phyloP scores from a whole-genome alignment of 2,329 filamentous ascomycete genomes.

The Arthrocladium fulminans region DNA sequence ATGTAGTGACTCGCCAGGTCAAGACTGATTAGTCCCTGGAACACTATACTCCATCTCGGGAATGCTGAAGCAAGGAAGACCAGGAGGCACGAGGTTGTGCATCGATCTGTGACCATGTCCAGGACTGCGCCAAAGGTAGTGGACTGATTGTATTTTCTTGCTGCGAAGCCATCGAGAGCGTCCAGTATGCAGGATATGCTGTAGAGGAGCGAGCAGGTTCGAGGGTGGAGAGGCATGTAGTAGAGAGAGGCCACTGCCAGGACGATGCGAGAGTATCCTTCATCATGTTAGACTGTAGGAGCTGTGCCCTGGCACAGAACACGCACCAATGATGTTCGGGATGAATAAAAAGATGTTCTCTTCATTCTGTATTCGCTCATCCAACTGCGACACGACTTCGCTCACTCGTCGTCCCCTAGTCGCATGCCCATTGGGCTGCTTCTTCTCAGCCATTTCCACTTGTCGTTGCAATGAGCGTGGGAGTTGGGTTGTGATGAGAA shows the following conservation, averaged over 20 bases:
- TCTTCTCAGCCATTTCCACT: slow-evolving; percentile 9
- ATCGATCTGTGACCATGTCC: slow-evolving; percentile 98
- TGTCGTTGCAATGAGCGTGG: neutral
- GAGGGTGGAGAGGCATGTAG: slow-evolving; percentile 86
- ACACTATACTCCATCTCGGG: slow-evolving; percentile 85
- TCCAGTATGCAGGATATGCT: slow-evolving; percentile 91
- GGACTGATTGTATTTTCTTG: slow-evolving; percentile 75
- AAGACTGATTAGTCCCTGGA: slow-evolving; percentile 85
- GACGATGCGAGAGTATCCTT: slow-evolving; percentile 69
- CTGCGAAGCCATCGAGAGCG: slow-evolving; percentile 89
- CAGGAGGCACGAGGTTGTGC: slow-evolving; percentile 88
- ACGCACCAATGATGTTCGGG: slow-evolving; percentile 70
- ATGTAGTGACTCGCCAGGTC: slow-evolving; percentile 97
- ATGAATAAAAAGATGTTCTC: slow-evolving; percentile 79
- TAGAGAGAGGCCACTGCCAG: slow-evolving; percentile 86
- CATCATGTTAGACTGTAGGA: slow-evolving; percentile 3
- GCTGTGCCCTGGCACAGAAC: slow-evolving; percentile 2
- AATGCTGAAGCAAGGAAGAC: slow-evolving; percentile 93
- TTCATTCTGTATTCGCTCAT: slow-evolving; percentile 30
- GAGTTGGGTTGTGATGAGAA: neutral
- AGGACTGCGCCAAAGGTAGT: slow-evolving; percentile 93
- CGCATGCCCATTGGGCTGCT: slow-evolving; percentile 25
- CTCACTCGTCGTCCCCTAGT: slow-evolving; percentile 19
- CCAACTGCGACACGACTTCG: slow-evolving; percentile 25
- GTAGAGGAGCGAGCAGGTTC: slow-evolving; percentile 51